Evolutionary conservation across 2,329 filamentous ascomycete species (phyloP).

Genomic region (Chaetothyriales sp.): DNA sequence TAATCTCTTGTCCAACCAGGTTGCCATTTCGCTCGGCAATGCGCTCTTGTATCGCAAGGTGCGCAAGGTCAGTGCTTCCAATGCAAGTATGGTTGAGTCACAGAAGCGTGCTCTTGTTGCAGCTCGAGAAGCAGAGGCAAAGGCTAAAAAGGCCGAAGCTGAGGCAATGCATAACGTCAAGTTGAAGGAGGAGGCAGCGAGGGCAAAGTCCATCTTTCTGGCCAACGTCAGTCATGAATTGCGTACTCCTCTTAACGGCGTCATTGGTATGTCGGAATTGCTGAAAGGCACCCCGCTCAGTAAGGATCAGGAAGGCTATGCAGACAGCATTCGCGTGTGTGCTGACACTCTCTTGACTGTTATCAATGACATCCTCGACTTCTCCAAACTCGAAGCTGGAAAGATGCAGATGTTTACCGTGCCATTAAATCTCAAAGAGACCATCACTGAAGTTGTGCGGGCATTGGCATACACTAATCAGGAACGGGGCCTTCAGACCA

Average conservation of each 20-base stretch:
- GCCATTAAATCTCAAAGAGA: slow-evolving; percentile 60
- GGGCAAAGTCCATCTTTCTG: slow-evolving; percentile 35
- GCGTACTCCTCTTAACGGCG: slow-evolving; percentile 31
- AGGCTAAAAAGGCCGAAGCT: slow-evolving; percentile 51
- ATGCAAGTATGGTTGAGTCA: slow-evolving; percentile 52
- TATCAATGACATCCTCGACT: slow-evolving; percentile 35
- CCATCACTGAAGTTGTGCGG: slow-evolving; percentile 50
- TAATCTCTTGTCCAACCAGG: slow-evolving; percentile 49
- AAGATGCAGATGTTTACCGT: slow-evolving; percentile 58
- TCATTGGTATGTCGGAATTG: slow-evolving; percentile 31
- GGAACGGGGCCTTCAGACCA: slow-evolving; percentile 45
- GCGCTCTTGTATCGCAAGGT: slow-evolving; percentile 49
- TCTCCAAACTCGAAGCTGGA: slow-evolving; percentile 42
- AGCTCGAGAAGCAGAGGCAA: slow-evolving; percentile 48
- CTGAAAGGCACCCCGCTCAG: slow-evolving; percentile 27
- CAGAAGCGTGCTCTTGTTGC: slow-evolving; percentile 50
- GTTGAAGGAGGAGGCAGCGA: slow-evolving; percentile 53
- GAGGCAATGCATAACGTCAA: slow-evolving; percentile 52
- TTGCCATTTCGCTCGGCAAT: slow-evolving; percentile 51
- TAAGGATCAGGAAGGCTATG: slow-evolving; percentile 29
- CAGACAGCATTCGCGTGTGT: slow-evolving; percentile 31
- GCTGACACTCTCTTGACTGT: slow-evolving; percentile 32
- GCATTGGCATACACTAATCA: slow-evolving; percentile 51
- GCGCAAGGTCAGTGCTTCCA: slow-evolving; percentile 49
- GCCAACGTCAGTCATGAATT: slow-evolving; percentile 33